Evolutionary conservation across 2,329 filamentous ascomycete genomes (phyloP).

Genomic region (Epichloe gansuensis): DNA sequence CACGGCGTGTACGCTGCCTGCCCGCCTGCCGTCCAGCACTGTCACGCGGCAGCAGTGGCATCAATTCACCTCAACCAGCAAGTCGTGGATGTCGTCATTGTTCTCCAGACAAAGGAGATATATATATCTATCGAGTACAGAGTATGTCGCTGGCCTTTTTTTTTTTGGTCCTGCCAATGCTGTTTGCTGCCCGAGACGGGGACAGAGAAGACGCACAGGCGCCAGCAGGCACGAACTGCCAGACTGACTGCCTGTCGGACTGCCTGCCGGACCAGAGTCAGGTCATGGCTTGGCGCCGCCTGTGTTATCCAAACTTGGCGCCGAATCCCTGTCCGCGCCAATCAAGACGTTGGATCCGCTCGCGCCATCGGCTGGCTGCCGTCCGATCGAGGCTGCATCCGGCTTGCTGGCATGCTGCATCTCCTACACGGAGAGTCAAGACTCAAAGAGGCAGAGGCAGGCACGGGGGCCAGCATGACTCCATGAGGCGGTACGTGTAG

Average conservation of each 20-base stretch:
- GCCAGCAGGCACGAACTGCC: neutral
- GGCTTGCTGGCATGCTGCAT: neutral
- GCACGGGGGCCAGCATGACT: constrained; percentile 3
- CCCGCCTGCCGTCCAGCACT: no score
- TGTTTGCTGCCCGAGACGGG: no score
- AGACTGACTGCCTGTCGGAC: no score
- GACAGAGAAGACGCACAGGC: neutral
- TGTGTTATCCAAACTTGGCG: constrained; percentile 3
- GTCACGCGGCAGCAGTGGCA: no score
- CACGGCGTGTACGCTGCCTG: no score
- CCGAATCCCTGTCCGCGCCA: constrained; percentile 1
- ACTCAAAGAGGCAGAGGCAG: neutral
- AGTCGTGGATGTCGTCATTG: no score
- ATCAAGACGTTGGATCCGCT: constrained; percentile 2
- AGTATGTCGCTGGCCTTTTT: no score
- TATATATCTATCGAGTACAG: no score
- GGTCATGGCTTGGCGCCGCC: neutral
- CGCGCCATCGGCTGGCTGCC: constrained; percentile 3
- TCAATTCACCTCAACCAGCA: no score
- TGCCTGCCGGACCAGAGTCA: neutral
- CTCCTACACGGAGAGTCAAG: neutral
- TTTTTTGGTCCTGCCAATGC: no score
- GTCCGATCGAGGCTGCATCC: neutral
- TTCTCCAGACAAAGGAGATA: no score
- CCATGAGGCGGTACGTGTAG: neutral